Base-by-base conservation (phyloP, 441 rosid genomes). In the Erodium trifolium region DNA sequence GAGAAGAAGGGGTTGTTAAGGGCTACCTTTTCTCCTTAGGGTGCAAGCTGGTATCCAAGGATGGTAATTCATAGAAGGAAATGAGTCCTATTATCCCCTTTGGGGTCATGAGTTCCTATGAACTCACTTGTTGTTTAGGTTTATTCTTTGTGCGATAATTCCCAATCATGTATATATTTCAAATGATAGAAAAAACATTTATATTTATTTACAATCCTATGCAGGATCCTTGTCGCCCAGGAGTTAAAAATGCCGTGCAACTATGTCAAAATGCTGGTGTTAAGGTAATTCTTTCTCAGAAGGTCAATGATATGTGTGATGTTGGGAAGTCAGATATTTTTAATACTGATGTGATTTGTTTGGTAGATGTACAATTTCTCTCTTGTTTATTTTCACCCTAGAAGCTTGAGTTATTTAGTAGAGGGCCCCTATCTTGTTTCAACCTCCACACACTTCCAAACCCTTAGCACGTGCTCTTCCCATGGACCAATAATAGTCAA, bases 161-260 rank as follows among this genome's bases (percentile, higher is more conserved):
- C 57, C 57, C 57, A 13, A 14, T 49, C 17, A 13, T 49, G 7
- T 49, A 13, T 31, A 31, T 31, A 31, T 31, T 31, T 31, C 34
- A 31, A 49, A 49, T 49, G 17, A 4, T 13, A 13, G 55, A 49
- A n/a, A 49, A 49, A 41, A 3, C 57, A 49, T 49, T 49, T 49
- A 2, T 49, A n/a, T 13, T 49, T 49, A 13, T 49, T 14, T n/a
- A 49, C 57, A n/a, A 49, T 49, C 57, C 5, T 70, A 12, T 71
- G 45, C 71, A 68, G 99, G 99, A 95, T 83, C 99, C 99, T 77
- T 95, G 99, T 78, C 97, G 99, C 65, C 78, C 81, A 16, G 90
- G 97, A 68, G 98, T 95, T 70, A 78, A 78, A 78, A 89, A 95
- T 10, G 98, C 98, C 18, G 98, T 95, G 64, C 69, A 72, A 81